A percentile compares a stretch with the other conserved stretches of the same genome.
Conservation (phyloP, 2,329 filamentous ascomycete genomes). For the Aureobasidium zeae region DNA sequence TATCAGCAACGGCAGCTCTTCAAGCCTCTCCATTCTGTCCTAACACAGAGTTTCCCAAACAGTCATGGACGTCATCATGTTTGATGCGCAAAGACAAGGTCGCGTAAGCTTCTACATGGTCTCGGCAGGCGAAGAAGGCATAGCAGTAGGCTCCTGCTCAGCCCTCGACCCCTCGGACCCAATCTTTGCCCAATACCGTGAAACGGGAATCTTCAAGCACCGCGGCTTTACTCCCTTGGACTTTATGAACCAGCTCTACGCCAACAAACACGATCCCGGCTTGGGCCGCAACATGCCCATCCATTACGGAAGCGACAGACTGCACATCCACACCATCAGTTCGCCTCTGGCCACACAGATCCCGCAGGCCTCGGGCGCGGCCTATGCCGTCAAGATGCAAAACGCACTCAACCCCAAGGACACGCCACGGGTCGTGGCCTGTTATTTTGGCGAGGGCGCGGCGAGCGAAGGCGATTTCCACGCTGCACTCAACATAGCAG, state of each 20-base stretch:
- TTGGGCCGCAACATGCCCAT: conserved; percentile 92
- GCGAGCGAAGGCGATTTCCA: conserved; percentile 90
- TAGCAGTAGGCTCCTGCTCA: conserved; percentile 79
- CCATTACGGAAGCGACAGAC: conserved; percentile 76
- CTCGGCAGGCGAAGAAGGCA: conserved; percentile 86
- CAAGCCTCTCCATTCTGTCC: neutral
- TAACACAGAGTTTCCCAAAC: conserved; percentile 19
- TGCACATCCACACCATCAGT: conserved; percentile 83
- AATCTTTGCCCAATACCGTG: conserved; percentile 88
- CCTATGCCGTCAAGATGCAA: conserved; percentile 79
- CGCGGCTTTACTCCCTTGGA: conserved; percentile 77
- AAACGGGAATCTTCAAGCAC: conserved; percentile 83
- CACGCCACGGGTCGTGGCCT: conserved; percentile 61
- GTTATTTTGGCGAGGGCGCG: conserved; percentile 86
- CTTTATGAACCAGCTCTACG: conserved; percentile 93
- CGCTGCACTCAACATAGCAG: conserved; percentile 81
- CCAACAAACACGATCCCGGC: conserved; percentile 71
- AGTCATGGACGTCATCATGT: conserved; percentile 98
- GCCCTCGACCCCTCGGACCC: conserved; percentile 78
- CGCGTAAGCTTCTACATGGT: conserved; percentile 95
- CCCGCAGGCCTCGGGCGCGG: conserved; percentile 77
- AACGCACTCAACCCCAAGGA: conserved; percentile 60
- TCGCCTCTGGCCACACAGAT: conserved; percentile 82
- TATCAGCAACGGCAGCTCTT: too few species aligned
- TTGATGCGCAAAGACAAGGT: conserved; percentile 93